Percentiles rank a stretch among this genome's conserved stretches.
Evolutionary conservation across 768 basidiomycete genomes (phyloP).

Genomic region (Gelatoporia subvermispora): DNA sequence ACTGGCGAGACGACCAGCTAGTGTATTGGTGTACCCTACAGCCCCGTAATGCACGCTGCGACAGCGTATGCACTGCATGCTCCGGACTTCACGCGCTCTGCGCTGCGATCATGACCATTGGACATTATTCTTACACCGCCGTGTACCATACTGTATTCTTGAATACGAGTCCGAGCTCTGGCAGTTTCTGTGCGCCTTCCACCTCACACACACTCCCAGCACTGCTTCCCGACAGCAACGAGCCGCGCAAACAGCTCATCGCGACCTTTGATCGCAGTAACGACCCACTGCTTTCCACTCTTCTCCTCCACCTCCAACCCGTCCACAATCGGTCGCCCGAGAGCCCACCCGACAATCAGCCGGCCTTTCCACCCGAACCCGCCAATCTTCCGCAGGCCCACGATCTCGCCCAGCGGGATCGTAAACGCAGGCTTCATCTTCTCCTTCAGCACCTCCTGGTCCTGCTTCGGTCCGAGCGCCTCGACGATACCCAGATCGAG

Average conservation of each 20-base stretch:
- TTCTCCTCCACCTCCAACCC: conserved; percentile 25
- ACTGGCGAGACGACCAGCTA: not conserved
- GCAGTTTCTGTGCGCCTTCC: no score
- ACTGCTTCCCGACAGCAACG: conserved; percentile 22
- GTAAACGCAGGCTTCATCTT: conserved; percentile 18
- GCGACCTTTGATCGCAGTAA: conserved; percentile 28
- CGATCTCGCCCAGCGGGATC: conserved; percentile 25
- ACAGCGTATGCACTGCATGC: no score
- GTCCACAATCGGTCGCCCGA: conserved; percentile 23
- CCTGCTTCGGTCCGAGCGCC: conserved; percentile 2
- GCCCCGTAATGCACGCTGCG: no score
- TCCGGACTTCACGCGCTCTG: no score
- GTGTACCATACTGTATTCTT: no score
- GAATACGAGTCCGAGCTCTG: not conserved
- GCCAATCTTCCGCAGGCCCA: conserved; percentile 28
- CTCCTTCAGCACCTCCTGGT: conserved; percentile 1
- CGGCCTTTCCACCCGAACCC: conserved; percentile 37
- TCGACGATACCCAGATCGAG: conserved; percentile 9
- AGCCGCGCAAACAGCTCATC: conserved; percentile 33
- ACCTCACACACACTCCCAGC: conserved; percentile 25
- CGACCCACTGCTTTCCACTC: conserved; percentile 14
- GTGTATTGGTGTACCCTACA: not conserved
- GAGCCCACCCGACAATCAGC: conserved; percentile 31
- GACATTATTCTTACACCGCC: no score
- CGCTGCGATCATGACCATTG: no score